Evolutionary conservation across 345 rosid genomes (phyloP).

Genomic region (Citrus maxima): DNA sequence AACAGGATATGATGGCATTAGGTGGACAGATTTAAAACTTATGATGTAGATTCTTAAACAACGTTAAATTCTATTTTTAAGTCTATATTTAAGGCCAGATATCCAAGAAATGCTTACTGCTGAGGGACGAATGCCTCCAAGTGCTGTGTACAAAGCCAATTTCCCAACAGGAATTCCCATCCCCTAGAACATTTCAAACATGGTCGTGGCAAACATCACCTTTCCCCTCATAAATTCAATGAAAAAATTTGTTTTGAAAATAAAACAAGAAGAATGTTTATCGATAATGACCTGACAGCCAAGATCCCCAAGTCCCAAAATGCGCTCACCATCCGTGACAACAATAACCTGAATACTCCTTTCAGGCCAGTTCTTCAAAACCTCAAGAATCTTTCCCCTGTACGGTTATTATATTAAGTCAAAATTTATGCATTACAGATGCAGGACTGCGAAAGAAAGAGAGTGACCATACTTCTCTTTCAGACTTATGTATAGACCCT

Average conservation of each 20-base stretch:
- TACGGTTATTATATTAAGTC: neutral
- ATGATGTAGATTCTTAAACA: neutral
- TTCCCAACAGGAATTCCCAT: constrained; percentile 96
- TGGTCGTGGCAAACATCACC: neutral
- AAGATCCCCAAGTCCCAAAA: constrained; percentile 94
- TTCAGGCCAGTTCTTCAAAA: constrained; percentile 91
- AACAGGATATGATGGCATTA: neutral
- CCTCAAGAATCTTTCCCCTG: constrained; percentile 90
- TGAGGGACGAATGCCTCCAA: constrained; percentile 91
- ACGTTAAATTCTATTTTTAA: neutral
- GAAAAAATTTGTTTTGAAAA: neutral
- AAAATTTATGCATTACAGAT: neutral
- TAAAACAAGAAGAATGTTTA: neutral
- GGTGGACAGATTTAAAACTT: neutral
- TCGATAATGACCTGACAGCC: constrained; percentile 86
- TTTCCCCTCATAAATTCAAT: neutral
- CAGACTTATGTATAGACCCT: constrained; percentile 90
- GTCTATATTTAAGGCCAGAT: neutral
- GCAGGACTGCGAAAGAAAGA: neutral
- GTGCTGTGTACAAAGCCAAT: constrained; percentile 78
- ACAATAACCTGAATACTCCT: constrained; percentile 85
- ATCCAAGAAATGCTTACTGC: constrained; percentile 43
- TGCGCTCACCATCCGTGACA: constrained; percentile 93
- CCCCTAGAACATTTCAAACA: constrained; percentile 41
- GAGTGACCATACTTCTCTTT: constrained; percentile 64